Base-by-base conservation (phyloP, 2,329 filamentous ascomycete genomes). In the Ophiostoma himal-ulmi region DNA sequence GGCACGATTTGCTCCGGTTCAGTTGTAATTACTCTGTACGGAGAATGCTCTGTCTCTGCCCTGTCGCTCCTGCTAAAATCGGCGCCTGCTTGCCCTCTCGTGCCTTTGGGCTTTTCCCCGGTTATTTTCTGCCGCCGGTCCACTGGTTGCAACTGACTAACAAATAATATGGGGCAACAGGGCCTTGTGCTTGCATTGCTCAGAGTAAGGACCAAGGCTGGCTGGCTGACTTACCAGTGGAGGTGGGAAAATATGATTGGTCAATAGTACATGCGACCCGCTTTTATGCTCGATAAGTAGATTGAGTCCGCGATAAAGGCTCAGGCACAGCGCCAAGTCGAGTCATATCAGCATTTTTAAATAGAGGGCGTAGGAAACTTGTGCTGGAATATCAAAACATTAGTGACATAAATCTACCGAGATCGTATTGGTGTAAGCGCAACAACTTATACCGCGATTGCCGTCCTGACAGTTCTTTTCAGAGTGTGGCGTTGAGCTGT, bases 21-120 rank as follows among this genome's bases (percentile, higher is more conserved):
- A 22, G 20, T 30, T 30, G 30, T 30, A 30, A 30, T 36, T 3
- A 7, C 20, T 66, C 30, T 41, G 60, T 65, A 30, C 30, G 30
- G 30, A 30, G 30, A 3, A 3, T 30, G 26, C 5, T 54, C n/a
- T 26, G 52, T 54, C n/a, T 14, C 39, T 54, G 52, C 52, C 10
- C 52, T 22, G 17, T 26, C 52, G 36, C n/a, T 41, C 64, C 37
- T 66, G 64, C 64, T n/a, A 68, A 71, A 71, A 57, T 57, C 70
- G 70, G 54, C 68, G 52, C 44, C 57, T 71, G 67, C 64, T 68
- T 48, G 54, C 52, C 39, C 13, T 62, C 57, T 57, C 52, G 52
- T 57, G 52, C 52, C n/a, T 57, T 60, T 60, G 54, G 54, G 54
- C 54, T 26, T 54, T 37, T 36, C 52, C 36, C 67, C 48, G 4